These are phyloP conservation scores for Holtermannia corniformis DNA, from an alignment of 768 basidiomycete genomes.

Conservation along the genomic window DNA sequence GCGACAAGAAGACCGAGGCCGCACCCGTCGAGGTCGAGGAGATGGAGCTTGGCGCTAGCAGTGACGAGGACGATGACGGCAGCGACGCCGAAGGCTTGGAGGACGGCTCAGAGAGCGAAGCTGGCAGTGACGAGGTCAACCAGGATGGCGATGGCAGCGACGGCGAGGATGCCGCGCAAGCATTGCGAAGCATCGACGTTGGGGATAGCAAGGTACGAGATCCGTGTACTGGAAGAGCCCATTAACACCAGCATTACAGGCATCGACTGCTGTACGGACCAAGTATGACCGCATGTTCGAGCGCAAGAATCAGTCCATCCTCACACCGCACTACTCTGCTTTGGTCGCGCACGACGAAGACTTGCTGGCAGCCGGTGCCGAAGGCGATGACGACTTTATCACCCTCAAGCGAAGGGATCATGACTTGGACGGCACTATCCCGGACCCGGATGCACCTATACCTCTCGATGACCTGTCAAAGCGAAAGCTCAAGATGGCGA, in stretches of 20 bases:
- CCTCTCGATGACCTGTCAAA: constrained; percentile 58
- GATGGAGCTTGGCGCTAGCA: background rate
- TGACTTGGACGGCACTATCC: constrained; percentile 48
- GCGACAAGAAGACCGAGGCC: constrained; percentile 22
- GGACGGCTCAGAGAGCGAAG: constrained; percentile 12
- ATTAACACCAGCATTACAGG: no score
- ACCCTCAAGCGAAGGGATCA: constrained; percentile 88
- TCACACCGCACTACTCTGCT: constrained; percentile 81
- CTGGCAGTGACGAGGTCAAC: constrained; percentile 15
- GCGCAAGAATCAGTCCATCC: constrained; percentile 84
- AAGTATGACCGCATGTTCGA: constrained; percentile 99
- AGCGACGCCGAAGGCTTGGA: constrained; percentile 27
- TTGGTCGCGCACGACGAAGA: constrained; percentile 61
- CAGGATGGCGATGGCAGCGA: constrained; percentile 11
- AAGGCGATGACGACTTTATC: constrained; percentile 63
- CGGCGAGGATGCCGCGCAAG: constrained; percentile 9
- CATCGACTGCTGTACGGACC: constrained; percentile 49
- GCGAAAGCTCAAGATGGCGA: constrained; percentile 67
- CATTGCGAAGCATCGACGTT: background rate
- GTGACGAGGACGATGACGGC: constrained; percentile 16
- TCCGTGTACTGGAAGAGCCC: background rate
- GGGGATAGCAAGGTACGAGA: constrained; percentile 2
- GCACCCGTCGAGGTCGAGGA: constrained; percentile 13
- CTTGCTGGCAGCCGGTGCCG: constrained; percentile 22
- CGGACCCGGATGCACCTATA: constrained; percentile 33